Percentiles rank a stretch among this genome's conserved stretches.
These are phyloP conservation scores for Cladosporium sp. DNA, from an alignment of 2,329 filamentous ascomycete genomes.

Conservation along the genomic window DNA sequence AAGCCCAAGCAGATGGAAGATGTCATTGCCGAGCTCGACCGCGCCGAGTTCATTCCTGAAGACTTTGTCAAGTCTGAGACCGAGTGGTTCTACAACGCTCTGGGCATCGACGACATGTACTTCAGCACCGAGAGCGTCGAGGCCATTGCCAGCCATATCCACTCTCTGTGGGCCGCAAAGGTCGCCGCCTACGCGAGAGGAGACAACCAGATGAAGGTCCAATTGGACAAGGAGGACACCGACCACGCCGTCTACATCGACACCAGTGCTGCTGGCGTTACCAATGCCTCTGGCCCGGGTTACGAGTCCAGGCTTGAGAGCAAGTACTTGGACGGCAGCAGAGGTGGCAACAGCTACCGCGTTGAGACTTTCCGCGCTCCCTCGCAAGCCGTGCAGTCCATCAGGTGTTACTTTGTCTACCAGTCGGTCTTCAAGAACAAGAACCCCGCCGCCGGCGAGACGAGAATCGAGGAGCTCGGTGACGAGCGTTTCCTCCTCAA, in stretches of 20 bases:
- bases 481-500: constrained; percentile 94
- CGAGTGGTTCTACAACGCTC: constrained; percentile 94
- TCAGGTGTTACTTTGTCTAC: constrained; percentile 99
- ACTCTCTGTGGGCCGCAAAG: constrained; percentile 94
- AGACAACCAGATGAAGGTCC: constrained; percentile 91
- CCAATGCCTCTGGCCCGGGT: constrained; percentile 70
- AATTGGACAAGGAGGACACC: constrained; percentile 87
- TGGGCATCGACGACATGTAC: constrained; percentile 98
- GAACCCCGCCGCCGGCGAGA: constrained; percentile 71
- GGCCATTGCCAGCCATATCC: constrained; percentile 89
- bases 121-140: constrained; percentile 85
- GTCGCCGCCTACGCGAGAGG: constrained; percentile 88
- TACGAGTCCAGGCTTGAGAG: constrained; percentile 92
- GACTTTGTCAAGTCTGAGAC: constrained; percentile 81
- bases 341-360: constrained; percentile 69
- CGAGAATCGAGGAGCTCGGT: constrained; percentile 83
- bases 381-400: constrained; percentile 65
- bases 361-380: constrained; percentile 97
- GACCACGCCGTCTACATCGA: constrained; percentile 99
- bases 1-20: constrained; percentile 87
- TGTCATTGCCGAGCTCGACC: constrained; percentile 77
- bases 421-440: constrained; percentile 84
- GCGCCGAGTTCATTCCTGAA: constrained; percentile 80
- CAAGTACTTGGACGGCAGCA: constrained; percentile 87
- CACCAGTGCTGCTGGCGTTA: constrained; percentile 85